A percentile compares a stretch with the other conserved stretches of the same genome.
Evolutionary conservation across 768 basidiomycete species (phyloP).

Genomic region (Rhodotorula babjevae): DNA sequence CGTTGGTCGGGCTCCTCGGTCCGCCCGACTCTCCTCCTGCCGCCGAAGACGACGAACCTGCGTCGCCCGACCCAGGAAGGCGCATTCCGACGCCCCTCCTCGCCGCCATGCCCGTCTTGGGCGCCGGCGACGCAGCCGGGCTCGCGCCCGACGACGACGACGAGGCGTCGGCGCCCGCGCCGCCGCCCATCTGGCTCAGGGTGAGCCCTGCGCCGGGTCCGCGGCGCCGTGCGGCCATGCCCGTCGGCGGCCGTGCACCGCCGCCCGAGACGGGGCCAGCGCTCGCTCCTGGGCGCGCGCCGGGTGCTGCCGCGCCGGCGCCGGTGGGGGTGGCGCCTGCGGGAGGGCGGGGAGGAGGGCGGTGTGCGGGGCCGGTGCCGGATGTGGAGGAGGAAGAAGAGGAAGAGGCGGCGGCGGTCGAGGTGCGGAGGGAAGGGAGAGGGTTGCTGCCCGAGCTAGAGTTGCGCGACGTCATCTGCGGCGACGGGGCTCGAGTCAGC

Average conservation of each 20-base stretch:
- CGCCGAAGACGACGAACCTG: conserved; percentile 54
- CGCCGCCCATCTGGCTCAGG: conserved; percentile 13
- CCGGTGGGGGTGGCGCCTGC: conserved; percentile 44
- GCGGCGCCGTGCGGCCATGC: conserved; percentile 51
- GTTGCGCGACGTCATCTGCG: background rate
- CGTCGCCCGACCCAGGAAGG: conserved; percentile 66
- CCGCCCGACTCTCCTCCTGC: conserved; percentile 45
- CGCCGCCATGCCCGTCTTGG: background rate
- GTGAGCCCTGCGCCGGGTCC: conserved; percentile 26
- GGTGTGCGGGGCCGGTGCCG: conserved; percentile 44
- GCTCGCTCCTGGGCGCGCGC: conserved; percentile 13
- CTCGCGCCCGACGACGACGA: background rate
- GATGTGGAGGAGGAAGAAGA: conserved; percentile 32
- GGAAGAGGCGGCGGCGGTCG: conserved; percentile 50
- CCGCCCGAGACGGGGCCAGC: conserved; percentile 51
- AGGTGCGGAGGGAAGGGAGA: background rate
- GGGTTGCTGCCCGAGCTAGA: background rate
- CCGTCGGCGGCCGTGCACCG: conserved; percentile 42
- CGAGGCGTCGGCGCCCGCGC: background rate
- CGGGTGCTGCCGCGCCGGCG: conserved; percentile 37
- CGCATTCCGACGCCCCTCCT: conserved; percentile 46
- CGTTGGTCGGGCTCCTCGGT: conserved; percentile 15
- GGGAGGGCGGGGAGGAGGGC: conserved; percentile 50
- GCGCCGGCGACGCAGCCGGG: background rate
- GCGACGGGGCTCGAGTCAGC: background rate